Base-by-base conservation (phyloP, 163 green algal genomes). In the Prototheca stagnorum region DNA sequence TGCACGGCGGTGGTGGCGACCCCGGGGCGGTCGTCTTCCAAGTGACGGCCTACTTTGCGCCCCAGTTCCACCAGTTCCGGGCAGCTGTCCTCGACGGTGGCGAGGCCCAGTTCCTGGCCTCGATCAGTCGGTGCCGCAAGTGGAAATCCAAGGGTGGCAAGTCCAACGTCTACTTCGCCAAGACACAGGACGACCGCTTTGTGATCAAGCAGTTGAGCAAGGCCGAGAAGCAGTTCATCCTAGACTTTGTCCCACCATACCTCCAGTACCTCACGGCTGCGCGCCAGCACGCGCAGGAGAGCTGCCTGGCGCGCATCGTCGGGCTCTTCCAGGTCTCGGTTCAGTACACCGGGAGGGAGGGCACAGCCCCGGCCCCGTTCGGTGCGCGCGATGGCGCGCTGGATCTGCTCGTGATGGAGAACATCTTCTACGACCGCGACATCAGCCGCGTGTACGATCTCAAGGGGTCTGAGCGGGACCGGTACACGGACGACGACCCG, bases 81-180 rank as follows among this genome's bases (percentile, higher is more conserved):
- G 44, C 60, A 25, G 64, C 67, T 2, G 68, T 60, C 23, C 61
- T 89, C 16, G 48, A 41, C 24, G 83, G 83, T 19, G 82, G 80
- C 7, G 74, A 91, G 45, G 54, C 49, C 0, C 68, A 73, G 1
- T 92, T 79, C 54, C 37, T 87, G 23, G 67, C 75, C 14, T 80
- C 67, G 45, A 57, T 93, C 42, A 77, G 56, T 21, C 49, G 63
- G 23, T 82, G 62, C 52, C 43, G 51, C 25, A 75, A 71, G 53
- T 98, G 88, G 88, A 59, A 76, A n/a, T 67, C 75, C 8, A 62
- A 67, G n/a, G 89, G 88, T 12, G 89, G 89, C 50, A 95, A 95
- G 61, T 82, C 64, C 23, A 75, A 78, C 19, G 77, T 81, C 2
- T 96, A 90, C 63, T 98, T 98, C 70, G 88, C 86, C 23, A 95